Evolutionary conservation across 768 basidiomycete genomes (phyloP), one percentile per base, ranked within the genome.

Genomic region (Boletus tylopilopsis): DNA sequence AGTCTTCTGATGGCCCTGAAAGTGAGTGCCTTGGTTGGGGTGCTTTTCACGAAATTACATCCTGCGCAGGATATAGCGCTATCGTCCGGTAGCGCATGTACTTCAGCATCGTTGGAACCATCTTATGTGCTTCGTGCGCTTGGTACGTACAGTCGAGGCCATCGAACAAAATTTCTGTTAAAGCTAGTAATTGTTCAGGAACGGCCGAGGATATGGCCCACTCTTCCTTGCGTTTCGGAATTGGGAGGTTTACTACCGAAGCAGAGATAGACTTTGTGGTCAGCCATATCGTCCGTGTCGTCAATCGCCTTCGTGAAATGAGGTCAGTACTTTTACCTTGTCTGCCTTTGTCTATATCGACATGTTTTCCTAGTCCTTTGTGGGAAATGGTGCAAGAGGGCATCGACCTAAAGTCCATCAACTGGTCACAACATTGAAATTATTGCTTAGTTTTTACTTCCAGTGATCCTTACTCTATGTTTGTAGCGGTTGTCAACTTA

Each of bases 331-430:
- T 45, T 37, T 42, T 43, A 22, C 27, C 48, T 19, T 35, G 44
- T 42, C 19, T 49, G 11, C 16, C 33, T 33, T 48, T n/a, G 40
- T 27, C 54, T 46, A 43, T 52, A 25, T 42, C 55, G 24, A 60
- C 42, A 44, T 22, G 25, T 22, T 42, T 40, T 33, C 21, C 23
- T n/a, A 91, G 92, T 63, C 96, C 96, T 29, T 71, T 99, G 46
- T 99, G 95, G 95, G 96, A 99, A 73, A 97, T 99, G 94, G 94
- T 98, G 15, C 93, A 96, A 71, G 96, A 98, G 66, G 95, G 95
- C 36, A 94, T 98, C 51, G 96, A 99, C 68, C 81, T 98, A 59
- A 93, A 84, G 64, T 78, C 87, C 16, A 99, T 98, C 66, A 81
- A 97, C 71, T 97, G 94, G 94, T 87, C 90, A 39, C 90, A 76